Evolutionary conservation across 352 stramenopile genomes (phyloP), one percentile per base, ranked within the genome.

Genomic region (Pythium sukuiense): DNA sequence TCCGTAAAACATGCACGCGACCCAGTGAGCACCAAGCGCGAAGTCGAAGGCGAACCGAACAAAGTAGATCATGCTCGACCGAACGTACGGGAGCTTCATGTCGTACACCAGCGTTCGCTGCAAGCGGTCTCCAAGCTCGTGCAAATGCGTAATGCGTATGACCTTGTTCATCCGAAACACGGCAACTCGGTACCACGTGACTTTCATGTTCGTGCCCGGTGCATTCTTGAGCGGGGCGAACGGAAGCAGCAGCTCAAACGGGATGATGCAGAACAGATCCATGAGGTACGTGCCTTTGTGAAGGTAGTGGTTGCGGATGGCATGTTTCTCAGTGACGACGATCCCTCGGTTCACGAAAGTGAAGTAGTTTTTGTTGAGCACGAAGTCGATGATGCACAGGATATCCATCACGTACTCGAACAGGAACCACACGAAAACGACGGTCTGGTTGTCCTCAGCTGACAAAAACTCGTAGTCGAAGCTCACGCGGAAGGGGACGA

Each of bases 61-160:
- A 11, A 88, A 69, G 37, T 90, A 85, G 6, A 74, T 37, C 0
- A 67, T 4, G 14, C 64, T 70, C 13, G 74, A 62, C 0, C 62
- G 55, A 13, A 74, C 6, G 7, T 41, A 67, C 5, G 49, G 7
- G 4, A 70, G 6, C 16, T 75, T 71, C 29, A 74, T 14, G 48
- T 92, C 83, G 54, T 89, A 92, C 11, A 92, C 24, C 46, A 92
- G 43, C 26, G 77, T 77, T 3, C 65, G 76, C 61, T 88, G 80
- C 4, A 90, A 30, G 30, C 70, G 57, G 33, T 89, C 77, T 13
- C 69, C 74, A 14, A 92, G 65, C 6, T 65, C 66, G 13, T 79
- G 78, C 12, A 90, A 35, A 58, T 89, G 81, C 20, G 82, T 63
- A 20, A 81, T 76, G 2, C 80, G 80, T 12, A 89, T 50, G 29